These are phyloP conservation scores for Trapa incisa DNA, from an alignment of 345 rosid species.

Conservation along the genomic window DNA sequence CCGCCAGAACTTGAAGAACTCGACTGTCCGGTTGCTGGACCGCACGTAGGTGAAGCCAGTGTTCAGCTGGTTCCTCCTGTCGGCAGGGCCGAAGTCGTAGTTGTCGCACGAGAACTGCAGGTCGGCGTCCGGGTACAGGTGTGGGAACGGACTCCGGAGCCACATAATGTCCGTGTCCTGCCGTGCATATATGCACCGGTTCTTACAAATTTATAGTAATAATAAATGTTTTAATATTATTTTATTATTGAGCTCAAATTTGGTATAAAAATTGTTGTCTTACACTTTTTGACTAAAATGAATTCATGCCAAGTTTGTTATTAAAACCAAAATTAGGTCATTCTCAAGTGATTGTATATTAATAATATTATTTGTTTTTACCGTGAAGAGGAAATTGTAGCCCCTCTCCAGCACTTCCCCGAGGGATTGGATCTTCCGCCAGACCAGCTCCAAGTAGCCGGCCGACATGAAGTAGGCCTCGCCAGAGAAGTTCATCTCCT, in stretches of 20 bases:
- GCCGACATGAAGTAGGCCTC: constrained; percentile 45
- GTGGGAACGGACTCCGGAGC: constrained; percentile 12
- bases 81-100: constrained; percentile 29
- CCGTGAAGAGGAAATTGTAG: constrained; percentile 57
- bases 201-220: too few relatives aligned
- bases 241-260: too few relatives aligned
- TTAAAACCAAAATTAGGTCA: too few relatives aligned
- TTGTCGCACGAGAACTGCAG: constrained; percentile 77
- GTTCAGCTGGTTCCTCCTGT: constrained; percentile 34
- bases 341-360: too few relatives aligned
- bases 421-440: constrained; percentile 45
- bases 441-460: constrained; percentile 53
- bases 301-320: too few relatives aligned
- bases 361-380: background rate
- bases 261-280: too few relatives aligned
- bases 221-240: too few relatives aligned
- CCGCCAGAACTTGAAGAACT: constrained; percentile 61
- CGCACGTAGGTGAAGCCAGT: constrained; percentile 61
- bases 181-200: background rate
- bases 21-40: constrained; percentile 38
- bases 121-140: constrained; percentile 20
- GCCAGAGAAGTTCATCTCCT: constrained; percentile 24
- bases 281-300: too few relatives aligned
- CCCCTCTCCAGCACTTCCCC: constrained; percentile 39
- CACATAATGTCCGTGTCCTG: constrained; percentile 73